Base-by-base conservation (phyloP, 148 eudicot species). In the Limonium bicolor region DNA sequence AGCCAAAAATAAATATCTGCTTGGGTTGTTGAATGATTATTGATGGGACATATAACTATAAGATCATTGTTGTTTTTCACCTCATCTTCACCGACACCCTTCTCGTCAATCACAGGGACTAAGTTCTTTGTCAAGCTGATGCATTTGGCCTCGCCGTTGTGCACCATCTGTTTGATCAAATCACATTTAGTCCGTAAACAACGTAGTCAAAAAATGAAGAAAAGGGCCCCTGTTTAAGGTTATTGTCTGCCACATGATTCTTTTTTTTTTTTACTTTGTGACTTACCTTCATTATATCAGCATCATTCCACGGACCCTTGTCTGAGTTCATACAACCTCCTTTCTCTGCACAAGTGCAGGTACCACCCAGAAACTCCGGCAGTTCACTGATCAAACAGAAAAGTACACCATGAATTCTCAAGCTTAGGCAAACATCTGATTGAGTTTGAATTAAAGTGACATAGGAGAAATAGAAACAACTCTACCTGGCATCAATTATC, bases 261-360 rank as follows among this genome's bases (percentile, higher is more conserved):
- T 8, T n/a, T 13, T 38, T 41, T 41, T 15, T 7, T 4, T 18
- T 19, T 18, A 3, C 9, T 13, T 18, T 6, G 22, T 2, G 6
- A 40, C 14, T 13, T 26, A 86, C 95, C 93, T 81, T 81, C 70
- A 86, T 55, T 37, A 77, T 72, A 39, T 78, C 87, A 20, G 81
- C 66, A 50, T 86, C 84, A 55, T 82, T 78, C 96, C 96, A 86
- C 18, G 96, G 96, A 35, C 96, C 93, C 48, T 82, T 86, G 56
- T 86, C 93, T 23, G 96, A 86, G 32, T 64, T 65, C 76, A 81
- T 61, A 50, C 96, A 86, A 35, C 96, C 93, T 11, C 84, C 96
- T 48, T 75, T 64, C 41, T 66, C 77, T 5, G 74, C 70, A 55
- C 96, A 86, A 37, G 71, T 86, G 52, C 96, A 86, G 8, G 71